phyloP scores from a whole-genome alignment of 73 alveolate genomes.

The Paramecium biaurelia region DNA sequence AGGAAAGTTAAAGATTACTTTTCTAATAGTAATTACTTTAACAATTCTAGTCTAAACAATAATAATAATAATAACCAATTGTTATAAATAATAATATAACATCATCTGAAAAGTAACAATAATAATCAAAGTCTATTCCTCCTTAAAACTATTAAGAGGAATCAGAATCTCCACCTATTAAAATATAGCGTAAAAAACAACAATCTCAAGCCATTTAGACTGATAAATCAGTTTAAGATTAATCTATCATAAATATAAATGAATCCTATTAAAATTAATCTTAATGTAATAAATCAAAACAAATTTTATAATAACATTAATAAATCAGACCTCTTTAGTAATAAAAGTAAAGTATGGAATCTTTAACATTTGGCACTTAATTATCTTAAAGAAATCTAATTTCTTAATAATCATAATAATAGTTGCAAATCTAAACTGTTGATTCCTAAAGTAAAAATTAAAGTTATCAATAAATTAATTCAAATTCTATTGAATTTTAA shows the following conservation, averaged over 20 bases:
- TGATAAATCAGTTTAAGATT: neutral
- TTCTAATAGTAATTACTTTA: neutral
- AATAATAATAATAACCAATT: neutral
- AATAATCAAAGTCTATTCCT: neutral
- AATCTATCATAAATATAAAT: neutral
- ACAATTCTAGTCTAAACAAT: neutral
- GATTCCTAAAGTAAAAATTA: neutral
- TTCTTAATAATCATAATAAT: neutral
- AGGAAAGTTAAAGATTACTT: conserved; percentile 16
- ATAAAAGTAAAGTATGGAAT: neutral
- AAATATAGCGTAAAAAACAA: neutral
- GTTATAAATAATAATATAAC: conserved; percentile 13
- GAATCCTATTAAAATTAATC: neutral
- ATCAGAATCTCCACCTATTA: neutral
- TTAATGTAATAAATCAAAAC: neutral
- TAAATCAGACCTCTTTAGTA: neutral
- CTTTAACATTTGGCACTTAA: neutral
- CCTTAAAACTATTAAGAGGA: neutral
- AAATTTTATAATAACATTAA: neutral
- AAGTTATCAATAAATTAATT: neutral
- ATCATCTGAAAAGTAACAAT: neutral
- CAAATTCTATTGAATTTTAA: neutral
- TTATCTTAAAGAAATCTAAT: neutral
- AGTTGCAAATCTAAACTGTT: neutral
- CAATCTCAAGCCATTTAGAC: neutral